Conservation (phyloP, 2,329 filamentous ascomycete genomes). For the Sclerotinia subarctica region DNA sequence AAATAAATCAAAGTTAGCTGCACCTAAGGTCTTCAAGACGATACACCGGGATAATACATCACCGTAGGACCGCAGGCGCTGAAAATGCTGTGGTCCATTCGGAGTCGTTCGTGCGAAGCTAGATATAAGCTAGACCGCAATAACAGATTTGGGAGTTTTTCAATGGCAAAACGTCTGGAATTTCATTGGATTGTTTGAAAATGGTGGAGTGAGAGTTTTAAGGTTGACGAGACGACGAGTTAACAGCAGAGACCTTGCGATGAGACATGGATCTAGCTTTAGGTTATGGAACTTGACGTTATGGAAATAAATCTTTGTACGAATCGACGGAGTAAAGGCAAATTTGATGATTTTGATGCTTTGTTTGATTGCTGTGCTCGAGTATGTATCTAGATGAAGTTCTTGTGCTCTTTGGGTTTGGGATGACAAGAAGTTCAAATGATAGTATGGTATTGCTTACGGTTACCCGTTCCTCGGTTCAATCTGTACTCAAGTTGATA, state of each 20-base stretch:
- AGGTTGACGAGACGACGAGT: constrained; percentile 12
- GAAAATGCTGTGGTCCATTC: not conserved
- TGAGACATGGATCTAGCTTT: constrained; percentile 3
- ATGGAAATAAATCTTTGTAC: not conserved
- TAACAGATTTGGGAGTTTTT: not conserved
- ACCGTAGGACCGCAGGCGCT: not conserved
- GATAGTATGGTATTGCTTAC: not conserved
- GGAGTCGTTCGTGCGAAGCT: not conserved
- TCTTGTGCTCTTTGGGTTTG: not conserved
- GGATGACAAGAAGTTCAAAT: not conserved
- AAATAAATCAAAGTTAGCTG: not conserved
- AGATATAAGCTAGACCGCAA: not conserved
- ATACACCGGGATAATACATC: not conserved
- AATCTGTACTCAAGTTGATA: not conserved
- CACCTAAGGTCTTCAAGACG: not conserved
- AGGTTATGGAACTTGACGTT: not conserved
- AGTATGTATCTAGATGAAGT: not conserved
- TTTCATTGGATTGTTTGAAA: constrained; percentile 4
- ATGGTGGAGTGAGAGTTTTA: not conserved
- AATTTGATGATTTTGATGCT: not conserved
- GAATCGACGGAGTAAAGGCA: not conserved
- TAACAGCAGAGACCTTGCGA: not conserved
- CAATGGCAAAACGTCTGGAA: not conserved
- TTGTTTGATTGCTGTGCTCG: not conserved
- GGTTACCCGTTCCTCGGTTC: not conserved